Conservation (phyloP, 169 alveolate species). For the Plasmodium sp. region DNA sequence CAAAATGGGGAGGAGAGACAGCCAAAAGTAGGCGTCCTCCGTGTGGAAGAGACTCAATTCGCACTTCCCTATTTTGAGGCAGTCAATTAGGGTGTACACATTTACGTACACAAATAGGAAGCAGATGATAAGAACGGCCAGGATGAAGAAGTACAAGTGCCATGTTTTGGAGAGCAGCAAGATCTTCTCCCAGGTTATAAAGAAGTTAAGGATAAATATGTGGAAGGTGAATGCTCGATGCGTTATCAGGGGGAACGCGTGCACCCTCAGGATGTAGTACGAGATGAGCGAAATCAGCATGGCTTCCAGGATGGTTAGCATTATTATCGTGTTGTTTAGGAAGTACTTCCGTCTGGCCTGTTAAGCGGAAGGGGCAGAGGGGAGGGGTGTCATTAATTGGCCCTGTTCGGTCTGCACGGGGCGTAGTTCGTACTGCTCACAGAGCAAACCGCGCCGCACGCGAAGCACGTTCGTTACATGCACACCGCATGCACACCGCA, state of each 20-base stretch:
- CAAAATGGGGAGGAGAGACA: slow-evolving; percentile 43
- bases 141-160: slow-evolving; percentile 66
- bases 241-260: slow-evolving; percentile 10
- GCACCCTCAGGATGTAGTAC: slow-evolving; percentile 15
- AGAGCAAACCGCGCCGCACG: not conserved
- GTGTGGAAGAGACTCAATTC: slow-evolving; percentile 44
- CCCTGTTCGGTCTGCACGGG: not conserved
- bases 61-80: slow-evolving; percentile 51
- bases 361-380: not conserved
- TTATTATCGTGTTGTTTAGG: slow-evolving; percentile 55
- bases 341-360: slow-evolving; percentile 70
- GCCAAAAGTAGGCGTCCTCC: slow-evolving; percentile 57
- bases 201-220: slow-evolving; percentile 39
- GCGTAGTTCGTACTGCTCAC: not conserved
- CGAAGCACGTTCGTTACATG: no score
- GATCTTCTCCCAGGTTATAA: slow-evolving; percentile 59
- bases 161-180: slow-evolving; percentile 53
- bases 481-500: no score
- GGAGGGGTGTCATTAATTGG: not conserved
- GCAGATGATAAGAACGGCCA: slow-evolving; percentile 16
- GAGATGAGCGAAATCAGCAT: slow-evolving; percentile 18
- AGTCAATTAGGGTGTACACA: slow-evolving; percentile 55
- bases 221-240: slow-evolving; percentile 70
- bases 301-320: slow-evolving; percentile 63
- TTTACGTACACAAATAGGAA: slow-evolving; percentile 38